Evolutionary conservation across 345 rosid species (phyloP), one percentile per base, ranked within the genome.

Genomic region (rapeseed (Brassica napus)): DNA sequence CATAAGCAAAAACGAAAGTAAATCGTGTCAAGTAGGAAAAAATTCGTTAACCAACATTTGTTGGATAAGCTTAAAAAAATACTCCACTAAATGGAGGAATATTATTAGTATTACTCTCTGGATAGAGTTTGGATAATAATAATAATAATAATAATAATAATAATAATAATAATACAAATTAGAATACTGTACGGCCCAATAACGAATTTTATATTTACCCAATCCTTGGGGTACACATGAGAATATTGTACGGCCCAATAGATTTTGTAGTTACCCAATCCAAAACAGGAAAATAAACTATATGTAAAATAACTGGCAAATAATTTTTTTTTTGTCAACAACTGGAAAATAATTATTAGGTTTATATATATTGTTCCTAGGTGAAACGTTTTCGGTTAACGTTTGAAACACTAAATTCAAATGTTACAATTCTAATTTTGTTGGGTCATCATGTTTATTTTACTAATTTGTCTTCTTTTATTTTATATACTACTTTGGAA

Each of bases 101-200:
- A 37, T 37, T 37, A 37, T 1, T 7, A 12, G 11, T 37, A 59
- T 16, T 39, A 60, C 21, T 18, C 21, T 18, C 65, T 64, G 8
- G 77, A 44, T 30, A 44, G 8, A 30, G 60, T 63, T 6, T 0
- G 30, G 42, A 55, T 52, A 42, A 9, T 32, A 42, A 26, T 26
- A 42, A 8, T 37, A 35, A 35, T 15, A 52, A 52, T 55, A 16
- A 55, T 16, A 1, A 44, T 9, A 62, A 32, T 32, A 11, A 9
- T 42, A 42, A 42, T n/a, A 52, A 52, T 55, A 16, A 55, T 6
- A 1, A 44, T 8, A 42, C 21, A 61, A 18, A 18, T 3, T 8
- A 44, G 16, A 39, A 12, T 31, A 18, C 65, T 12, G 54, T 47
- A 39, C 47, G 72, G 72, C 65, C 78, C 72, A 66, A 52, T 65